These are phyloP conservation scores for Ogataea wickerhamii DNA, from an alignment of 805 yeast genomes.

Conservation along the genomic window DNA sequence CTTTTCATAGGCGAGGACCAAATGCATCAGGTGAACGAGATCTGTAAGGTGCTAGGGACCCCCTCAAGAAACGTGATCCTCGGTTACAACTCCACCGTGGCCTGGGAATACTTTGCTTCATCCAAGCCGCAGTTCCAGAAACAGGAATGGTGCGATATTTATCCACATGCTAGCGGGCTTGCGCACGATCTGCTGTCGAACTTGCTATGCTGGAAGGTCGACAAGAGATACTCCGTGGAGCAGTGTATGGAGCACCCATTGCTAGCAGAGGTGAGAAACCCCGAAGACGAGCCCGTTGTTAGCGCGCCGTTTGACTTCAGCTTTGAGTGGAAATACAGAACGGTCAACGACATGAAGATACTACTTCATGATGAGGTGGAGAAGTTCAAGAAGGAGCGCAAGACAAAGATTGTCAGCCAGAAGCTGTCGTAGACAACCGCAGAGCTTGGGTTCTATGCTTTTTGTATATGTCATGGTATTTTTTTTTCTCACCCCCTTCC, in stretches of 20 bases:
- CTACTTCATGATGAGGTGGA: conserved; percentile 52
- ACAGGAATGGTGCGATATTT: conserved; percentile 49
- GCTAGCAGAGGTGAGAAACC: conserved; percentile 49
- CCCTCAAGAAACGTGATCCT: conserved; percentile 51
- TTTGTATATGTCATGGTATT: too few relatives aligned
- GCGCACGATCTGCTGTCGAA: conserved; percentile 52
- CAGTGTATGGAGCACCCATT: conserved; percentile 57
- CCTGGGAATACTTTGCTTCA: conserved; percentile 44
- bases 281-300: conserved; percentile 53
- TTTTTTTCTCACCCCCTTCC: too few relatives aligned
- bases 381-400: conserved; percentile 39
- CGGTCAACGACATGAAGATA: conserved; percentile 44
- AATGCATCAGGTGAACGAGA: conserved; percentile 65
- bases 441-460: too few relatives aligned
- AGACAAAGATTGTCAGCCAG: conserved; percentile 7
- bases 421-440: too few relatives aligned
- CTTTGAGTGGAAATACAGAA: conserved; percentile 48
- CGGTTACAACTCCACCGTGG: conserved; percentile 42
- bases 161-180: conserved; percentile 55
- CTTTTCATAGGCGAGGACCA: conserved; percentile 74
- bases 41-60: conserved; percentile 65
- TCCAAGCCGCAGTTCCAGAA: conserved; percentile 42
- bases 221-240: conserved; percentile 49
- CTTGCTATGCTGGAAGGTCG: conserved; percentile 64
- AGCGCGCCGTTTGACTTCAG: conserved; percentile 56